phyloP scores from a whole-genome alignment of 345 rosid genomes.

The Tarenaya hassleriana region DNA sequence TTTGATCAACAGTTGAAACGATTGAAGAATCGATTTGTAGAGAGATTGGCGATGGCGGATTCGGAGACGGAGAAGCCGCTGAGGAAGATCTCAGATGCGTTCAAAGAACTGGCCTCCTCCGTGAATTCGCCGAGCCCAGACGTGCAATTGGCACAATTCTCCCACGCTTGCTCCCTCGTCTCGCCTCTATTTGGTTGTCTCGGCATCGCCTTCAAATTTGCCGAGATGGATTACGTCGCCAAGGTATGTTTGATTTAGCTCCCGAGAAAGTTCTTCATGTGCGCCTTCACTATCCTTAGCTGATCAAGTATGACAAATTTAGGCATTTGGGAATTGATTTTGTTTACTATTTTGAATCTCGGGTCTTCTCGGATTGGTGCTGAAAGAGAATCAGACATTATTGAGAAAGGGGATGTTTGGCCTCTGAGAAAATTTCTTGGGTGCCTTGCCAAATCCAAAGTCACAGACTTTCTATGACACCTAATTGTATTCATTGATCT shows the following conservation, averaged over 20 bases:
- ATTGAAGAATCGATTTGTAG: constrained; percentile 10
- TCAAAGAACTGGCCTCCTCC: constrained; percentile 48
- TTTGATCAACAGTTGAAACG: constrained; percentile 18
- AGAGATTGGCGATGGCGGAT: constrained; percentile 35
- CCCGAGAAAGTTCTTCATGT: background rate
- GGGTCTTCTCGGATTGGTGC: no score
- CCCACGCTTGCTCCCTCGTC: constrained; percentile 79
- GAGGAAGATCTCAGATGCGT: constrained; percentile 54
- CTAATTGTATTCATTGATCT: no score
- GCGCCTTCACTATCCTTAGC: no score
- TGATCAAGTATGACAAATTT: no score
- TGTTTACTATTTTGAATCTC: no score
- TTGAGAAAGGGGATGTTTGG: no score
- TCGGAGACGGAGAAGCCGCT: constrained; percentile 42
- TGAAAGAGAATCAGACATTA: no score
- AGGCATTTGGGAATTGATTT: no score
- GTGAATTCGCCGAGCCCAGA: constrained; percentile 38
- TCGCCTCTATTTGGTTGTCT: constrained; percentile 91
- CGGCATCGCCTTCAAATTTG: constrained; percentile 95
- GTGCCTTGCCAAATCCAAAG: no score
- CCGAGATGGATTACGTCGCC: constrained; percentile 91
- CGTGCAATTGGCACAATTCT: constrained; percentile 61
- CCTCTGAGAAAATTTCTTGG: no score
- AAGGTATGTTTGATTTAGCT: constrained; percentile 42
- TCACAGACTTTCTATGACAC: no score